Conservation (phyloP, 495 filamentous ascomycete species). For the Talaromyces liani region DNA sequence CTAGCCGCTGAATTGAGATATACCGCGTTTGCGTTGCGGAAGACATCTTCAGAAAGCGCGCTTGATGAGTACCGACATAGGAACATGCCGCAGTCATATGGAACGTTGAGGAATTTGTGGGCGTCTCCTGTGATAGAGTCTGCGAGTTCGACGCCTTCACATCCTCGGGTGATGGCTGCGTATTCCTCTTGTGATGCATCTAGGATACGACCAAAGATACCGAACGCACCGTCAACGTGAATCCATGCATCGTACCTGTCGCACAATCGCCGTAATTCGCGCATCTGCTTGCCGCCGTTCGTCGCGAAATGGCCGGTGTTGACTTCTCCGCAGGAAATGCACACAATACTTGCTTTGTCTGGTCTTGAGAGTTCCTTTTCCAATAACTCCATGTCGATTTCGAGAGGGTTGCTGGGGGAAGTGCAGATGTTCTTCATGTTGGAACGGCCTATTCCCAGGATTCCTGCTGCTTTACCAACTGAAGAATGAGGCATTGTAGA, state of each 20-base stretch:
- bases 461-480: conserved; percentile 69
- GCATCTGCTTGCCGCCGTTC: conserved; percentile 49
- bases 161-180: conserved; percentile 41
- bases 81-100: conserved; percentile 92
- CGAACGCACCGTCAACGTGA: conserved; percentile 89
- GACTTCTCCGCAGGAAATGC: conserved; percentile 77
- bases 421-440: conserved; percentile 53
- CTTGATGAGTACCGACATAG: conserved; percentile 51
- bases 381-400: conserved; percentile 56
- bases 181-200: conserved; percentile 47
- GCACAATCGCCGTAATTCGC: conserved; percentile 56
- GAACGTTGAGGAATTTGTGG: conserved; percentile 93
- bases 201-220: conserved; percentile 67
- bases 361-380: conserved; percentile 43
- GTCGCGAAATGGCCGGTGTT: conserved; percentile 85
- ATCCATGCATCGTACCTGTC: conserved; percentile 77
- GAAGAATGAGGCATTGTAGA: conserved; percentile 80
- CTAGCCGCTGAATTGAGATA: conserved; percentile 53
- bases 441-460: conserved; percentile 70
- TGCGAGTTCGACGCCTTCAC: conserved; percentile 67
- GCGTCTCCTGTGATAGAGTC: conserved; percentile 83
- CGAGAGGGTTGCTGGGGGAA: conserved; percentile 48
- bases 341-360: conserved; percentile 63
- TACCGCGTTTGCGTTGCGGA: conserved; percentile 78
- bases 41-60: conserved; percentile 51